These are phyloP conservation scores for Penicillium expansum DNA, from an alignment of 2,329 filamentous ascomycete species.

Conservation along the genomic window DNA sequence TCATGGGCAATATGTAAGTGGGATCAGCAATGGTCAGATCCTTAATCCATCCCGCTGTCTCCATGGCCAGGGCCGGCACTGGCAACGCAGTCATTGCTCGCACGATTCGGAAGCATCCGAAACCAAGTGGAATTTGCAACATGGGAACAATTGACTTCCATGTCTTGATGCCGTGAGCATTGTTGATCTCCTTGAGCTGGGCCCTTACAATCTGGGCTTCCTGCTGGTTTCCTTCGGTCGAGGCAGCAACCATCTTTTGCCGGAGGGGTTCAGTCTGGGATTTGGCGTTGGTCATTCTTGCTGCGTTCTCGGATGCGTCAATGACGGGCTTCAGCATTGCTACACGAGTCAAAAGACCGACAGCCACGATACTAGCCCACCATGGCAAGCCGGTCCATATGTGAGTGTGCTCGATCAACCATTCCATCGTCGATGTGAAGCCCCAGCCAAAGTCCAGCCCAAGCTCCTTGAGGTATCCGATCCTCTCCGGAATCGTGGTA, in stretches of 20 bases:
- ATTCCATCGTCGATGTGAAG: slow-evolving; percentile 70
- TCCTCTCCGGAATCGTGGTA: slow-evolving; percentile 65
- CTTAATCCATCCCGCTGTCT: slow-evolving; percentile 72
- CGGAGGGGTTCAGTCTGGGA: slow-evolving; percentile 57
- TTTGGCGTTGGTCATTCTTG: slow-evolving; percentile 61
- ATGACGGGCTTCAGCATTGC: slow-evolving; percentile 66
- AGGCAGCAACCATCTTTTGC: slow-evolving; percentile 51
- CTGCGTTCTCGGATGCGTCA: slow-evolving; percentile 58
- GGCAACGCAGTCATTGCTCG: slow-evolving; percentile 72
- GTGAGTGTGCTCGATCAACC: slow-evolving; percentile 77
- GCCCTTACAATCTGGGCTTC: slow-evolving; percentile 48
- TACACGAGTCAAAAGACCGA: slow-evolving; percentile 64
- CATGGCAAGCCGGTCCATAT: slow-evolving; percentile 73
- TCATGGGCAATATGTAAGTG: slow-evolving; percentile 67
- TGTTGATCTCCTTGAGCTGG: slow-evolving; percentile 53
- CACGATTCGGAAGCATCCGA: slow-evolving; percentile 75
- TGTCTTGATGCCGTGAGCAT: slow-evolving; percentile 54
- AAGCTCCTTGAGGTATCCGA: slow-evolving; percentile 78
- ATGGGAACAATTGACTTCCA: slow-evolving; percentile 56
- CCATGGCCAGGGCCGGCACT: slow-evolving; percentile 71
- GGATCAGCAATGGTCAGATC: slow-evolving; percentile 78
- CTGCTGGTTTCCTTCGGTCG: slow-evolving; percentile 46
- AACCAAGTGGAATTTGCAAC: slow-evolving; percentile 68
- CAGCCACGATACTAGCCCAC: slow-evolving; percentile 70
- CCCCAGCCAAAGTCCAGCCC: slow-evolving; percentile 88